Conservation (phyloP, 495 filamentous ascomycete genomes). For the Aeminium ludgeri region DNA sequence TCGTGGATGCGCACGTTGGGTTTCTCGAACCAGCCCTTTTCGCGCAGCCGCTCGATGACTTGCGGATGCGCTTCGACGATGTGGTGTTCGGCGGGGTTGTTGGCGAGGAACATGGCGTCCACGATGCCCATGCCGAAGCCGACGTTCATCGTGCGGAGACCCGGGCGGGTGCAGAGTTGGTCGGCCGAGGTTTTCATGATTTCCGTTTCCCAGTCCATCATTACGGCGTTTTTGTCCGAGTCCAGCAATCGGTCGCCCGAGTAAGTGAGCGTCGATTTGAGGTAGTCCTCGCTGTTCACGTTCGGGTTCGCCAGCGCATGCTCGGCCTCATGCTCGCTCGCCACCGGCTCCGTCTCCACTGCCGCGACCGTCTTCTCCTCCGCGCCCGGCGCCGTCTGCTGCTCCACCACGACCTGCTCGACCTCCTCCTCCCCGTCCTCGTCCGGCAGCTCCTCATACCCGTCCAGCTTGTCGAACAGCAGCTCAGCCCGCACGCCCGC, state of each 20-base stretch:
- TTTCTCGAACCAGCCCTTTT: slow-evolving; percentile 46
- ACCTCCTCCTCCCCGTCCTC: slow-evolving; percentile 18
- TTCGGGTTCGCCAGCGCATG: slow-evolving; percentile 16
- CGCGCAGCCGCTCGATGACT: slow-evolving; percentile 54
- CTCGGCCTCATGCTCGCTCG: slow-evolving; percentile 1
- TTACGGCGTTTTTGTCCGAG: slow-evolving; percentile 67
- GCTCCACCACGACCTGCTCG: slow-evolving; percentile 12
- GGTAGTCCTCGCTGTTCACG: slow-evolving; percentile 46
- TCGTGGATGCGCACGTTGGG: slow-evolving; percentile 47
- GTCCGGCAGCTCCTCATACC: slow-evolving; percentile 54
- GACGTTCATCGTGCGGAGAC: slow-evolving; percentile 67
- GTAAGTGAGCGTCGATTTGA: slow-evolving; percentile 63
- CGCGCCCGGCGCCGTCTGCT: slow-evolving; percentile 7
- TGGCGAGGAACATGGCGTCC: slow-evolving; percentile 61
- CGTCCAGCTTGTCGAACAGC: slow-evolving; percentile 35
- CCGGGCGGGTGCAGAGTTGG: slow-evolving; percentile 39
- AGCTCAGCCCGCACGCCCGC: slow-evolving; percentile 86
- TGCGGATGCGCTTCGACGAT: slow-evolving; percentile 85
- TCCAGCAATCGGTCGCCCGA: slow-evolving; percentile 61
- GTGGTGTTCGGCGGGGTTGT: slow-evolving; percentile 46
- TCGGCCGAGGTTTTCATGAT: slow-evolving; percentile 72
- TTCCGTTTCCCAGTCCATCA: slow-evolving; percentile 91
- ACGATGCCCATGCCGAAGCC: slow-evolving; percentile 96
- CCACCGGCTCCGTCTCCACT: not conserved
- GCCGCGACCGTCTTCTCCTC: not conserved